A percentile compares a stretch with the other conserved stretches of the same genome.
Conservation (phyloP, 2,329 filamentous ascomycete genomes). For the Fusarium sacchari region DNA sequence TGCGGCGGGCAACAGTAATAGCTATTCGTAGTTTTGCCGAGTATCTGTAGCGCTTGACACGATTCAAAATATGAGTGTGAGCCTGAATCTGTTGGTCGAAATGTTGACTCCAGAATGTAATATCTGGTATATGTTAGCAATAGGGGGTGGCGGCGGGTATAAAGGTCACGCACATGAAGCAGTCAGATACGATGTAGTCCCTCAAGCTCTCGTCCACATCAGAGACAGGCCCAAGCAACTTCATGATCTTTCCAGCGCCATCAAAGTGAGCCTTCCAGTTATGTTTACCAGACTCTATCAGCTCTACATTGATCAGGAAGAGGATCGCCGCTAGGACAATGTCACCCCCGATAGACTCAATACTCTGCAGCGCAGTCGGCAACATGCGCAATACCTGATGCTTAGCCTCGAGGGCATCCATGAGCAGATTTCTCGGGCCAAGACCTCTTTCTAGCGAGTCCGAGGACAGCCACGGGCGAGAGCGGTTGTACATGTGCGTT, state of each 20-base stretch:
- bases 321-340: conserved; percentile 58
- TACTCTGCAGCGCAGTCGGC: conserved; percentile 51
- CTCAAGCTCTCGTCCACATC: conserved; percentile 50
- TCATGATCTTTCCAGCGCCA: conserved; percentile 57
- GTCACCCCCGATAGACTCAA: conserved; percentile 51
- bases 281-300: conserved; percentile 60
- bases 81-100: conserved; percentile 49
- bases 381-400: conserved; percentile 57
- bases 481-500: conserved; percentile 58
- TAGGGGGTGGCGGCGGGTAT: background rate
- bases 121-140: conserved; percentile 48
- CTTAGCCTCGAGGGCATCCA: conserved; percentile 58
- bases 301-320: conserved; percentile 62
- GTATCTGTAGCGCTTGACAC: conserved; percentile 50
- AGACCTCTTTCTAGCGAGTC: conserved; percentile 40
- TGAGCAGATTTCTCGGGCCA: conserved; percentile 46
- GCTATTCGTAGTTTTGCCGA: conserved; percentile 55
- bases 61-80: conserved; percentile 50
- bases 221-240: conserved; percentile 49
- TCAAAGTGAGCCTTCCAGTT: conserved; percentile 60
- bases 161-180: conserved; percentile 53
- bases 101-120: conserved; percentile 58
- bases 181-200: conserved; percentile 60
- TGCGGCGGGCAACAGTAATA: conserved; percentile 59
- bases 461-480: conserved; percentile 47